Base-by-base conservation (phyloP, 179 eudicot species). In the Vitellaria paradoxa region DNA sequence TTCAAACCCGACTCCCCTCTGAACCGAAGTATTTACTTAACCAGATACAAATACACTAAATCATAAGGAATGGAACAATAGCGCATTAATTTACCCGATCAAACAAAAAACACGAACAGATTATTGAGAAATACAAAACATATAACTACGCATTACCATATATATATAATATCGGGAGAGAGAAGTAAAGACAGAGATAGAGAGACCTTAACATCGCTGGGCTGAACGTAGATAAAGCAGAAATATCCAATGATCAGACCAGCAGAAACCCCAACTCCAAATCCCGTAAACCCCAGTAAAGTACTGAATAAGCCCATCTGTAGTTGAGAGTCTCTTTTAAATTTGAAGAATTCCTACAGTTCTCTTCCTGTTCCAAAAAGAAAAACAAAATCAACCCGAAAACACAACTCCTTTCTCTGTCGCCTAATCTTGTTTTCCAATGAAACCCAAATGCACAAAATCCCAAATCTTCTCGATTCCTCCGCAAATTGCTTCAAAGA, bases 241-340 rank as follows among this genome's bases (percentile, higher is more conserved):
- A 73, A 91, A 75, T 93, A 93, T 0, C 97, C 97, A 82, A 88
- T 76, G 20, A 82, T 72, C 60, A 93, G 75, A 2, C 97, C 97
- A 62, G 88, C 64, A 57, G 82, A 78, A 67, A 83, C 72, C 60
- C 91, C 91, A 60, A 82, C 65, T 72, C 96, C 97, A 68, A 93
- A 93, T 59, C 96, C 96, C 24, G 81, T 45, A 55, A 90, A 87
- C 26, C 92, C 92, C 77, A 88, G 20, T 15, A 87, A 1, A 67
- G 83, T 79, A 70, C 89, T 87, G 42, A 87, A 0, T 17, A 87
- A 70, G 23, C 89, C 89, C 89, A 87, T 87, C 71, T 81, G 72
- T 18, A 73, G 2, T 30, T 2, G 37, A 1, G 2, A 72, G 30
- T 30, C 61, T 72, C 64, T 5, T 37, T 0, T 59, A 30, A 30